Evolutionary conservation across 305 asterid genomes (phyloP), one percentile per base, ranked within the genome.

Genomic region (Caryopteris hybrid): DNA sequence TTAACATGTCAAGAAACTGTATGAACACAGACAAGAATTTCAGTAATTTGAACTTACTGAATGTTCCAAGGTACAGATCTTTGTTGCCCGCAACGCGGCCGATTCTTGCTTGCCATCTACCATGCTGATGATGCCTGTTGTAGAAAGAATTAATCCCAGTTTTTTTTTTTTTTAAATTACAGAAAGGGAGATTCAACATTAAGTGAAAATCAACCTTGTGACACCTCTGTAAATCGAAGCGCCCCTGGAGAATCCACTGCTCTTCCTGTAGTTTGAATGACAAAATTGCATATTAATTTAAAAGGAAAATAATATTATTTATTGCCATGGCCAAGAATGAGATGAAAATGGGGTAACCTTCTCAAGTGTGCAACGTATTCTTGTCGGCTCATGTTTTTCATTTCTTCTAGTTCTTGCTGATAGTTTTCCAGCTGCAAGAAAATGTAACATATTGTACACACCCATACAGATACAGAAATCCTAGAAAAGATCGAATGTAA

Each of bases 31-130:
- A n/a, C 8, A 41, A 18, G 11, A 29, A 51, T 2, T 6, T 16
- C 4, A 18, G 69, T 36, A 8, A 9, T n/a, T 31, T 48, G 11
- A 68, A 79, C 88, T 78, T 75, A 92, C 98, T 84, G 79, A 92
- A 92, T n/a, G 98, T 92, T 66, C 98, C 98, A 4, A 92, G 91
- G 78, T 92, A 92, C 41, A 92, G 92, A 74, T 92, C 98, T 68
- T 92, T 92, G 77, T 92, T 92, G 11, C 98, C 98, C 0, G 98
- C 96, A 1, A 92, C 98, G 12, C 98, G 90, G 60, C 98, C 98
- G 22, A 91, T 91, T 70, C 98, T 73, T 2, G 98, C 98, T 59
- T 91, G 98, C 98, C 98, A 91, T 68, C 98, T 82, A 20, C 96
- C 98, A 71, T 92, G 98, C 64, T 92, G 98, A 79, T 92, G 98